Percentiles rank a stretch among this genome's conserved stretches.
phyloP scores from a whole-genome alignment of 495 filamentous ascomycete species.

The Penicillium mononematosum region DNA sequence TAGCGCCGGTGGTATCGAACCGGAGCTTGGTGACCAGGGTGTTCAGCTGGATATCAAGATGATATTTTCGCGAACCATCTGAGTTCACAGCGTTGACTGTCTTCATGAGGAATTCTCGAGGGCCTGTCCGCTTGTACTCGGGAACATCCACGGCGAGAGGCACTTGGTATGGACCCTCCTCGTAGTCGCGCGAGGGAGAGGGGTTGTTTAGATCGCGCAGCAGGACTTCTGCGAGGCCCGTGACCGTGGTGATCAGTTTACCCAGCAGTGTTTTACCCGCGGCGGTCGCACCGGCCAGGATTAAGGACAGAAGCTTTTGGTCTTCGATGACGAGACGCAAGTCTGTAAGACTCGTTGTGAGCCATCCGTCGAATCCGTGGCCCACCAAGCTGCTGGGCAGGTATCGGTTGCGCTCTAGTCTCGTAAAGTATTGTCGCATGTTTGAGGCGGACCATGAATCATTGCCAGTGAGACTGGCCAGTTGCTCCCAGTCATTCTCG shows the following conservation, averaged over 20 bases:
- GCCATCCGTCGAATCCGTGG: slow-evolving; percentile 60
- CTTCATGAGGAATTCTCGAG: slow-evolving; percentile 52
- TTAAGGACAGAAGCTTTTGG: slow-evolving; percentile 48
- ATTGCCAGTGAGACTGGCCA: slow-evolving; percentile 42
- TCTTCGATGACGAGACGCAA: slow-evolving; percentile 49
- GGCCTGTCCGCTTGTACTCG: slow-evolving; percentile 48
- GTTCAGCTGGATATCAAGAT: slow-evolving; percentile 57
- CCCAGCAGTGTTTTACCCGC: slow-evolving; percentile 37
- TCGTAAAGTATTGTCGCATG: slow-evolving; percentile 42
- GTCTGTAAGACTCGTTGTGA: slow-evolving; percentile 50
- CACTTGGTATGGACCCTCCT: slow-evolving; percentile 48
- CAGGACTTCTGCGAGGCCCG: slow-evolving; percentile 44
- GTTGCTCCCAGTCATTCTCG: slow-evolving; percentile 45
- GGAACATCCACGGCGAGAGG: slow-evolving; percentile 46
- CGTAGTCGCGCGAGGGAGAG: slow-evolving; percentile 33
- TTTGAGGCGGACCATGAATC: slow-evolving; percentile 36
- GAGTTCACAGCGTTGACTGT: slow-evolving; percentile 49
- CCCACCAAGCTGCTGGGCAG: slow-evolving; percentile 39
- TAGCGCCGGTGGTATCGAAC: slow-evolving; percentile 46
- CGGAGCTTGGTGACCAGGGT: slow-evolving; percentile 59
- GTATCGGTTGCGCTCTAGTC: slow-evolving; percentile 56
- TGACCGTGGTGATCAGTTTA: slow-evolving; percentile 38
- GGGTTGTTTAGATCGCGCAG: slow-evolving; percentile 53
- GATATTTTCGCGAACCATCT: slow-evolving; percentile 56
- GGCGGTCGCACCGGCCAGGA: slow-evolving; percentile 51